phyloP scores from a whole-genome alignment of 2,329 filamentous ascomycete genomes.

The Aspergillus caelatus region DNA sequence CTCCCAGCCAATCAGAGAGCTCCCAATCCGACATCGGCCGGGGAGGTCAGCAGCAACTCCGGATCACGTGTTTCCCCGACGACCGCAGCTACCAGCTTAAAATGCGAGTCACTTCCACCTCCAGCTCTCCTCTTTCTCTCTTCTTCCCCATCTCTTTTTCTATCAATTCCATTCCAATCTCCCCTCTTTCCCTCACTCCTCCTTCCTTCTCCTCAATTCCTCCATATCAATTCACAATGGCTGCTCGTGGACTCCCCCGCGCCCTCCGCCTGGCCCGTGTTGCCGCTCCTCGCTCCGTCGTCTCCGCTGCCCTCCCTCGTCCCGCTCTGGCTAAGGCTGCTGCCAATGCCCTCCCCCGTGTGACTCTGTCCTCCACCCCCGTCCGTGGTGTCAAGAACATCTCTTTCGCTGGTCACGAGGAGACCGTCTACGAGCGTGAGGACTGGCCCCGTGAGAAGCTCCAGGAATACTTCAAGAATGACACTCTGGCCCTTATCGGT shows the following conservation, averaged over 20 bases:
- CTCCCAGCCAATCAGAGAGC: background rate
- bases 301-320: constrained; percentile 59
- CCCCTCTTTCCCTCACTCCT: constrained; percentile 13
- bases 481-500: constrained; percentile 97
- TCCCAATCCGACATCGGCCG: constrained; percentile 8
- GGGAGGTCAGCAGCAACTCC: constrained; percentile 1
- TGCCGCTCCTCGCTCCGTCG: constrained; percentile 61
- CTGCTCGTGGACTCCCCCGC: constrained; percentile 54
- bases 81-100: constrained; percentile 23
- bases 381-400: constrained; percentile 93
- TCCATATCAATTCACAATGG: constrained; percentile 42
- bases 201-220: constrained; percentile 15
- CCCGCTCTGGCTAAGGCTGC: constrained; percentile 49
- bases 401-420: constrained; percentile 94
- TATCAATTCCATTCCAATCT: constrained; percentile 16
- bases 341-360: constrained; percentile 43
- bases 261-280: constrained; percentile 61
- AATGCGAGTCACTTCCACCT: constrained; percentile 13
- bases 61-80: constrained; percentile 21
- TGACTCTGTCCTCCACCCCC: constrained; percentile 47
- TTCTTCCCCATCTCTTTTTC: constrained; percentile 7
- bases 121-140: constrained; percentile 11
- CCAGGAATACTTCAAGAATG: constrained; percentile 99
- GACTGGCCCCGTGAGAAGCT: constrained; percentile 99
- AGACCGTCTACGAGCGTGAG: constrained; percentile 94